A percentile compares a stretch with the other conserved stretches of the same genome.
Conservation (phyloP, 2,329 filamentous ascomycete genomes). For the Tolypocladium nubicola region DNA sequence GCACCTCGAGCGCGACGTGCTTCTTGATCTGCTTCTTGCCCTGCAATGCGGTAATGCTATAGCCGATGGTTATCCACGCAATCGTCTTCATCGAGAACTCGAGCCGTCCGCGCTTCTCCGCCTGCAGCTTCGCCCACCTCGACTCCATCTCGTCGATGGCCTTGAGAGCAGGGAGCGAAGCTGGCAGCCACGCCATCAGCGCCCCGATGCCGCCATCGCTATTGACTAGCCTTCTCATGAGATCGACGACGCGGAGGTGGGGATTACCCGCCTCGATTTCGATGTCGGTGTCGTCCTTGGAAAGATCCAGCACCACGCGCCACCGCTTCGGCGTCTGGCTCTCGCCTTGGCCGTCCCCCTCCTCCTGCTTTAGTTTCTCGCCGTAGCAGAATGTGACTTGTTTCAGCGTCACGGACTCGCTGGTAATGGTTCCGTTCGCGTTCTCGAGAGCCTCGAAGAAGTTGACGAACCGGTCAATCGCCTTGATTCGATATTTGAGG, state of each 20-base stretch:
- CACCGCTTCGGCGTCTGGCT: slow-evolving; percentile 20
- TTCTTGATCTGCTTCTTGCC: slow-evolving; percentile 14
- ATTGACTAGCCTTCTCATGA: slow-evolving; percentile 49
- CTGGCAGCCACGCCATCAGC: slow-evolving; percentile 43
- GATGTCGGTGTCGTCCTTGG: slow-evolving; percentile 42
- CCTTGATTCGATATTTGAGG: slow-evolving; percentile 50
- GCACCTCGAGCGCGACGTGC: slow-evolving; percentile 40
- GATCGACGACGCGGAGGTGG: slow-evolving; percentile 51
- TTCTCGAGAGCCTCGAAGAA: slow-evolving; percentile 57
- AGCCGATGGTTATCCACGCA: slow-evolving; percentile 48
- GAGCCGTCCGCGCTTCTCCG: slow-evolving; percentile 34
- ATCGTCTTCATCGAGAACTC: slow-evolving; percentile 42
- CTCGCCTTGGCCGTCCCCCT: background rate
- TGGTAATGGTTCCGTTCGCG: slow-evolving; percentile 41
- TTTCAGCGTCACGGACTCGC: slow-evolving; percentile 49
- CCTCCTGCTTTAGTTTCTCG: slow-evolving; percentile 10
- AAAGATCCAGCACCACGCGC: slow-evolving; percentile 49
- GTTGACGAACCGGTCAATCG: slow-evolving; percentile 59
- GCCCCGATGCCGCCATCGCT: slow-evolving; percentile 38
- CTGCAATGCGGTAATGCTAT: slow-evolving; percentile 25
- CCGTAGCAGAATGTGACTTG: slow-evolving; percentile 62
- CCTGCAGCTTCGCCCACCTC: slow-evolving; percentile 33
- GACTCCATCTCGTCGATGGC: slow-evolving; percentile 50
- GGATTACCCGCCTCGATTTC: slow-evolving; percentile 53
- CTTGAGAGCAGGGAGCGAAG: slow-evolving; percentile 54